These are phyloP conservation scores for Neofusicoccum sp. DNA, from an alignment of 2,329 filamentous ascomycete species.

Conservation along the genomic window DNA sequence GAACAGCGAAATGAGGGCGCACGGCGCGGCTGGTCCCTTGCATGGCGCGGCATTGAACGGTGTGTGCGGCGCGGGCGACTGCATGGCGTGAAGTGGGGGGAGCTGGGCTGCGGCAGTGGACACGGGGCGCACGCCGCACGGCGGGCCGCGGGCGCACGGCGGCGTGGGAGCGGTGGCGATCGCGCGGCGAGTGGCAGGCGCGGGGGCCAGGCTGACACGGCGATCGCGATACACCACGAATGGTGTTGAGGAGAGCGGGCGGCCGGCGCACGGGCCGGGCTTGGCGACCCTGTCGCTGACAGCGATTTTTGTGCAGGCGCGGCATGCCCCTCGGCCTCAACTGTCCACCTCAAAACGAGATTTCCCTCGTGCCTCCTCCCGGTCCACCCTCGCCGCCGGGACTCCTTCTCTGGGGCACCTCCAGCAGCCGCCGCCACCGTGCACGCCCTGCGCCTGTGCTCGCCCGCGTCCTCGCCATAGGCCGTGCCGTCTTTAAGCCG, in stretches of 20 bases:
- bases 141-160: not conserved
- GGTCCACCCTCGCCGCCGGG: conserved; percentile 11
- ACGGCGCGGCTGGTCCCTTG: not conserved
- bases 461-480: not conserved
- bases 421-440: not conserved
- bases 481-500: conserved; percentile 10
- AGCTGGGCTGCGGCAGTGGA: not conserved
- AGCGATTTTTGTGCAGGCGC: conserved; percentile 12
- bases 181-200: conserved; percentile 1
- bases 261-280: not conserved
- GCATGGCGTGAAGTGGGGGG: too few species aligned
- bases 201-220: conserved; percentile 6
- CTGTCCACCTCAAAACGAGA: conserved; percentile 13
- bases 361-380: conserved; percentile 12
- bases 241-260: conserved; percentile 8
- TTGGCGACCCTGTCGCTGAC: conserved; percentile 9
- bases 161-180: not conserved
- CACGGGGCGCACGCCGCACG: not conserved
- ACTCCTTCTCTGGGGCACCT: not conserved
- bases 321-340: conserved; percentile 13
- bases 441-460: not conserved
- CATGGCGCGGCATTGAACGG: not conserved
- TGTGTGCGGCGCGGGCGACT: too few species aligned
- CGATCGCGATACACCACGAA: conserved; percentile 15
- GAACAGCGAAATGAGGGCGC: not conserved